Evolutionary conservation across 108 stramenopile genomes (phyloP).

Genomic region (Conticribra guillardii): DNA sequence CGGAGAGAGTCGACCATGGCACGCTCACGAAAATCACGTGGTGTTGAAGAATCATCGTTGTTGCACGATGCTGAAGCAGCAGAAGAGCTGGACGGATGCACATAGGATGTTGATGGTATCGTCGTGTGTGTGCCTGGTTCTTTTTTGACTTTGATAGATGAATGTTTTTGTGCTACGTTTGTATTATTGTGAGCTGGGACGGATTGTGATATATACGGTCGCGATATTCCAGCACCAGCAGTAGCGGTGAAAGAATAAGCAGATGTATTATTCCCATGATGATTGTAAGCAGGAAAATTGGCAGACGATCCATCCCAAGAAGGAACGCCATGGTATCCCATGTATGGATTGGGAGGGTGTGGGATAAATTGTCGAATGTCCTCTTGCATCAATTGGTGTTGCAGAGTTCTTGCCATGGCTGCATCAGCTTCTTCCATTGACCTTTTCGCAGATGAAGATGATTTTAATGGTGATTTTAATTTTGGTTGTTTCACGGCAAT

Average conservation of each 20-base stretch:
- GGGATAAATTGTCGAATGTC: constrained; percentile 1
- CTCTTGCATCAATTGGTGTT: constrained; percentile 17
- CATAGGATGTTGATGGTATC: neutral
- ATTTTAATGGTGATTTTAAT: neutral
- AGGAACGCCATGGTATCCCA: neutral
- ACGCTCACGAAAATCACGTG: constrained; percentile 42
- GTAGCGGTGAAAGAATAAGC: too few species aligned
- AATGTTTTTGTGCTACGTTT: neutral
- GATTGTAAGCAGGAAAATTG: too few species aligned
- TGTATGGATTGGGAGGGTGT: neutral
- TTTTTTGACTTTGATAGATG: constrained; percentile 30
- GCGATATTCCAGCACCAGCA: neutral
- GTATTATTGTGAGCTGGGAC: neutral
- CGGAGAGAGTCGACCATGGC: constrained; percentile 30
- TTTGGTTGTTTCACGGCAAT: neutral
- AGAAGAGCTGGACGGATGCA: neutral
- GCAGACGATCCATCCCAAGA: too few species aligned
- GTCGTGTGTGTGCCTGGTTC: constrained; percentile 16
- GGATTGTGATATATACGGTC: neutral
- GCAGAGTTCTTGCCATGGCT: constrained; percentile 22
- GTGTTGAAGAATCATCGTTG: constrained; percentile 24
- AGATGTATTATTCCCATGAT: too few species aligned
- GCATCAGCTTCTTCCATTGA: constrained; percentile 17
- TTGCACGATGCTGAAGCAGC: constrained; percentile 1
- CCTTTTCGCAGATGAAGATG: too few species aligned